Base-by-base conservation (phyloP, 148 eudicot species). In the Heliosperma pusillum region DNA sequence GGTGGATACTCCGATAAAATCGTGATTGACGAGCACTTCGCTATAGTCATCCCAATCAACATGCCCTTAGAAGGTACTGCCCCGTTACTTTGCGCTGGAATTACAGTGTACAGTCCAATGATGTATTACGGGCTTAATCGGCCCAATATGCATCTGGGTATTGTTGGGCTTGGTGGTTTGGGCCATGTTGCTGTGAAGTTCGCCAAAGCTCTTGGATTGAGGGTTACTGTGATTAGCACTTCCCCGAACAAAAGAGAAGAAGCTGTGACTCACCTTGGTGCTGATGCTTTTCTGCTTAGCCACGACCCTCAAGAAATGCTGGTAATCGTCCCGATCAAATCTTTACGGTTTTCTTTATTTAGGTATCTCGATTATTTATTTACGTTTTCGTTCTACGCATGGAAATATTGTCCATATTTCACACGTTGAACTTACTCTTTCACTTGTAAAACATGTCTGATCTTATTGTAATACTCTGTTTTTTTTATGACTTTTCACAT, bases 1-100 rank as follows among this genome's bases (percentile, higher is more conserved):
- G 86, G 86, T 19, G 86, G 86, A 8, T 84, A 71, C 63, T 84
- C 84, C 12, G 78, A 84, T 55, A 76, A 70, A 6, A 81, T 84
- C 33, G 80, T 81, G 10, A 69, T 72, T 1, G 74, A 84, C 30
- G 83, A 83, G 29, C 83, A 73, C 15, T 84, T 78, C 53, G 83
- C 75, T 0, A 29, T 78, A 33, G 36, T 16, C 0, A 74, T 79
- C 29, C 86, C 84, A 8, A 78, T 76, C 8, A 75, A 67, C 29
- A 66, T 81, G 75, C 75, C 79, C 12, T 75, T 81, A 21, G 80
- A 81, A 40, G 55, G 64, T 26, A 73, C 74, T 36, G 83, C 86
- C 16, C 83, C 86, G 9, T 74, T 78, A 53, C 70, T 78, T 20
- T 82, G 84, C 72, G 84, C 84, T 62, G 85, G 85, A 26, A 76